A percentile compares a stretch with the other conserved stretches of the same genome.
These are phyloP conservation scores for Delonix regia DNA, from an alignment of 306 rosid species.

Conservation along the genomic window DNA sequence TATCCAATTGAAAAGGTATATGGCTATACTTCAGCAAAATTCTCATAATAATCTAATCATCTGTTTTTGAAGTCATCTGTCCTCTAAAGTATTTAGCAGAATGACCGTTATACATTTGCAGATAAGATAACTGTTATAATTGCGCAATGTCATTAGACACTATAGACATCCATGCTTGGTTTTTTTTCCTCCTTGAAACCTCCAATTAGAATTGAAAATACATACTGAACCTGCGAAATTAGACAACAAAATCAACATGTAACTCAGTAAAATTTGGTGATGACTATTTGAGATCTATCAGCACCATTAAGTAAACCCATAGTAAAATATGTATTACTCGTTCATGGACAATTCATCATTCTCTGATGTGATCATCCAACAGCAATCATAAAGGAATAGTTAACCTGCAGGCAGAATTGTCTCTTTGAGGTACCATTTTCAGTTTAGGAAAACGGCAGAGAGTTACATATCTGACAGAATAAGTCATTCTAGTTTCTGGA, in stretches of 20 bases:
- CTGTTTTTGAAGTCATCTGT: not conserved
- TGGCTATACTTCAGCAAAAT: not conserved
- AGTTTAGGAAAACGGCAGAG: not conserved
- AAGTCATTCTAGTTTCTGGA: constrained; percentile 16
- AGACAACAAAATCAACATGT: not conserved
- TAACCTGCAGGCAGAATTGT: constrained; percentile 1
- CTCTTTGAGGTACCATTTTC: not conserved
- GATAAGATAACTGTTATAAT: not conserved
- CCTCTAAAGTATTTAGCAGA: not conserved
- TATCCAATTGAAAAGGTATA: constrained; percentile 93
- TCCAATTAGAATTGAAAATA: not conserved
- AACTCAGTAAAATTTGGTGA: not conserved
- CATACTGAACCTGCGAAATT: not conserved
- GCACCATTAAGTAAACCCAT: not conserved
- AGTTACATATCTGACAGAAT: not conserved
- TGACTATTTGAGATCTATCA: constrained; percentile 1
- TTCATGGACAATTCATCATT: not conserved
- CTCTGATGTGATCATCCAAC: constrained; percentile 19
- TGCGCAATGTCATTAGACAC: not conserved
- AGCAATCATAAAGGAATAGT: constrained; percentile 10
- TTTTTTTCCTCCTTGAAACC: not conserved
- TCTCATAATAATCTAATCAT: not conserved
- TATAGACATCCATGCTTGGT: not conserved
- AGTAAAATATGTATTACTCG: not conserved
- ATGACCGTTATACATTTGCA: not conserved